Evolutionary conservation across 169 alveolate genomes (phyloP), one percentile per base, ranked within the genome.

Genomic region (Eimeria necatrix): DNA sequence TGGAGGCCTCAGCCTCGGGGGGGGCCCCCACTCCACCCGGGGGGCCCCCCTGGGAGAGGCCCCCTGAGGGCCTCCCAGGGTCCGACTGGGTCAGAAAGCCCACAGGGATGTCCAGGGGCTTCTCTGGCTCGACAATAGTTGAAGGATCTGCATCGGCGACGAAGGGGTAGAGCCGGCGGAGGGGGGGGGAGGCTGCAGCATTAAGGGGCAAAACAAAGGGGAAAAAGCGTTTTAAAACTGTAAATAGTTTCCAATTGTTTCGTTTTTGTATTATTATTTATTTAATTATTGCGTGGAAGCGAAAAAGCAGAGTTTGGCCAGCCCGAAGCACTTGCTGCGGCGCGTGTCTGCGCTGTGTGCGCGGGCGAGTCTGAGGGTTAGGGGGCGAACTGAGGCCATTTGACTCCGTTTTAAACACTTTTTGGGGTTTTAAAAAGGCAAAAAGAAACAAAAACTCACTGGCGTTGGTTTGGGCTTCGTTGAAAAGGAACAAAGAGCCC

Each of bases 161-260:
- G 61, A 74, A 74, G 48, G 86, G 86, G 41, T 20, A 74, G 26
- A 74, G 86, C 32, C 86, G 86, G 49, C 86, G 86, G 61, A 46
- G 64, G 22, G 86, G 86, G 18, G 14, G 24, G 4, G 48, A 16
- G 46, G 86, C 86, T 48, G 60, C 41, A 32, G 41, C 41, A 32
- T 32, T 32, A 0, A 32, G 2, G 41, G 41, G 41, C 41, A 32
- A 32, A 32, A 32, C 2, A 32, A 2, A 2, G 41, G 41, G 41
- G 2, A 2, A 32, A 32, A 32, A 0, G 41, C 41, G 41, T 32
- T 32, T 32, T 32, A 32, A 32, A 32, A 32, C 41, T 32, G 41
- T 32, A 32, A 32, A 32, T 32, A 32, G 41, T 32, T 32, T 32
- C 41, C 2, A 32, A 32, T 32, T 32, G 2, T 32, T 32, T 32